Evolutionary conservation across 2,329 filamentous ascomycete genomes (phyloP).

Genomic region (Parastagonospora avenae): DNA sequence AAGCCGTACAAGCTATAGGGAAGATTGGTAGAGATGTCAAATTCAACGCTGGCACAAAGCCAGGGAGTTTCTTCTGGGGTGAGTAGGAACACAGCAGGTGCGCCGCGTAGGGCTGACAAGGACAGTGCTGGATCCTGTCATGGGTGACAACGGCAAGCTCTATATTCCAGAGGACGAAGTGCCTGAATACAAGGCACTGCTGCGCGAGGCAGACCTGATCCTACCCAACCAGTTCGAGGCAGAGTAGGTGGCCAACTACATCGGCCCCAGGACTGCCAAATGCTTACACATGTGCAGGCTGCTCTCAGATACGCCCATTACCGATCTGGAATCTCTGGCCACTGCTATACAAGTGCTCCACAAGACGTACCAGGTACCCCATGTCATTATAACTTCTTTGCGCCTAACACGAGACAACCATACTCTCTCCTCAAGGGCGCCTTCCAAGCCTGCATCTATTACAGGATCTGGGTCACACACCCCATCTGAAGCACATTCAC

Average conservation of each 20-base stretch:
- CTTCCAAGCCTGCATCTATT: constrained; percentile 41
- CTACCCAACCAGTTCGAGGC: constrained; percentile 97
- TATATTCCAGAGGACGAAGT: constrained; percentile 93
- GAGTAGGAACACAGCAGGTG: constrained; percentile 18
- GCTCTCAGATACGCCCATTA: constrained; percentile 83
- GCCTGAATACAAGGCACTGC: constrained; percentile 81
- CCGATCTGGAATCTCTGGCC: constrained; percentile 72
- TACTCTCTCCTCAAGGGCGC: constrained; percentile 37
- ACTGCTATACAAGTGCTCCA: constrained; percentile 80
- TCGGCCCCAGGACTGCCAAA: background rate
- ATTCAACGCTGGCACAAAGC: constrained; percentile 63
- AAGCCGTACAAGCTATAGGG: constrained; percentile 82
- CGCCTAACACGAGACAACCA: constrained; percentile 65
- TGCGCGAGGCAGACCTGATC: constrained; percentile 85
- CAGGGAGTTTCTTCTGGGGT: constrained; percentile 89
- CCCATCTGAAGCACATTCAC: constrained; percentile 17
- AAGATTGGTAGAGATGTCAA: constrained; percentile 82
- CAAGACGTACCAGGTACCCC: constrained; percentile 74
- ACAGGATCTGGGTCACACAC: constrained; percentile 28
- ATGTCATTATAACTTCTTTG: constrained; percentile 92
- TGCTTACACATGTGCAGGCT: constrained; percentile 58
- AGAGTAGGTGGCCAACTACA: constrained; percentile 65
- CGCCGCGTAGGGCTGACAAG: constrained; percentile 17
- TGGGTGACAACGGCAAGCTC: constrained; percentile 92
- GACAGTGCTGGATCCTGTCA: constrained; percentile 88